Evolutionary conservation across 2,329 filamentous ascomycete species (phyloP).

Genomic region (Amauroascus niger): DNA sequence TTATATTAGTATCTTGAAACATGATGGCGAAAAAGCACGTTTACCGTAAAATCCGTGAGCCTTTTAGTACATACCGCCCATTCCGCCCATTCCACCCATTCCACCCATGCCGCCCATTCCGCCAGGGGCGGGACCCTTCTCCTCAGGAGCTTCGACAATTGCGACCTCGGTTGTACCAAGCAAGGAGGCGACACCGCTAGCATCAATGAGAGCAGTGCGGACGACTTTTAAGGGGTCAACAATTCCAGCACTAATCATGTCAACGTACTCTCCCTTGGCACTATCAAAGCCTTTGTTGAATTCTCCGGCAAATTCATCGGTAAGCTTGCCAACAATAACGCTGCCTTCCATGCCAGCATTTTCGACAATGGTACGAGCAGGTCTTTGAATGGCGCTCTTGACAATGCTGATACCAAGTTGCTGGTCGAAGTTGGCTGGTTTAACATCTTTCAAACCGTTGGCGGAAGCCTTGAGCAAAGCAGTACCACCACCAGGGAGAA

Average conservation of each 20-base stretch:
- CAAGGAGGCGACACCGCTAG: slow-evolving; percentile 89
- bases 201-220: slow-evolving; percentile 87
- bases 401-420: slow-evolving; percentile 95
- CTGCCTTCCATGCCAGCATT: slow-evolving; percentile 94
- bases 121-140: slow-evolving; percentile 54
- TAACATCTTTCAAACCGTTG: slow-evolving; percentile 73
- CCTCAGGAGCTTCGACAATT: slow-evolving; percentile 90
- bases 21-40: slow-evolving; percentile 12
- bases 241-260: slow-evolving; percentile 96
- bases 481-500: slow-evolving; percentile 95
- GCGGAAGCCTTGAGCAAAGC: slow-evolving; percentile 93
- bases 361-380: slow-evolving; percentile 90
- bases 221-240: slow-evolving; percentile 99
- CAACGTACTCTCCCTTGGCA: slow-evolving; percentile 92
- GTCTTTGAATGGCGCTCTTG: slow-evolving; percentile 95
- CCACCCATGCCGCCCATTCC: slow-evolving; percentile 47
- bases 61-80: slow-evolving; percentile 55
- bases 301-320: slow-evolving; percentile 78
- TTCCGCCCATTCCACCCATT: slow-evolving; percentile 56
- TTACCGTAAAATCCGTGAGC: slow-evolving; percentile 6
- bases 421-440: slow-evolving; percentile 95
- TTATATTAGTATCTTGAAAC: slow-evolving; percentile 11
- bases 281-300: slow-evolving; percentile 99
- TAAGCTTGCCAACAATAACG: slow-evolving; percentile 95
- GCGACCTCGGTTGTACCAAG: slow-evolving; percentile 97